Percentiles rank a stretch among this genome's conserved stretches.
These are phyloP conservation scores for Citrus maxima DNA, from an alignment of 345 rosid species.

Conservation along the genomic window DNA sequence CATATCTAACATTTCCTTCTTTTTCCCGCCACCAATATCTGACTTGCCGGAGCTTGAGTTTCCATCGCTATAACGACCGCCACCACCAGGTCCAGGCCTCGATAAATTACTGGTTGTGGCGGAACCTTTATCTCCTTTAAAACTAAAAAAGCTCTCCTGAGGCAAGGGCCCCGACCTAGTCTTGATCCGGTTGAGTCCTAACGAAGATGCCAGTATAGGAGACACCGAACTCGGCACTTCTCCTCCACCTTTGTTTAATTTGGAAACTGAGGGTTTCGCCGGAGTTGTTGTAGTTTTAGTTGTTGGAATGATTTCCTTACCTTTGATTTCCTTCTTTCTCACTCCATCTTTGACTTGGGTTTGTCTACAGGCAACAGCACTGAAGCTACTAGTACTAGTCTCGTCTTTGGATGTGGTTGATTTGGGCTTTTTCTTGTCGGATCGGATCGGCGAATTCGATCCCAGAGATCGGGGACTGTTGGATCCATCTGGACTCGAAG, in stretches of 20 bases:
- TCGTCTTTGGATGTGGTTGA: slow-evolving; percentile 54
- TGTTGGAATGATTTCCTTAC: slow-evolving; percentile 32
- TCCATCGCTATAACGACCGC: slow-evolving; percentile 31
- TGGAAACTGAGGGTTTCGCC: slow-evolving; percentile 36
- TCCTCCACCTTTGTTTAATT: slow-evolving; percentile 31
- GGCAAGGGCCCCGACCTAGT: slow-evolving; percentile 97
- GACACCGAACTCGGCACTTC: slow-evolving; percentile 58
- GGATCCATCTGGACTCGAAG: slow-evolving; percentile 85
- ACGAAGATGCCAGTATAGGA: slow-evolving; percentile 87
- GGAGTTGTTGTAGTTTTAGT: slow-evolving; percentile 8
- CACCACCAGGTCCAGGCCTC: slow-evolving; percentile 23
- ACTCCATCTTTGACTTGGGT: slow-evolving; percentile 55
- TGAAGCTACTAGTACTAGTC: slow-evolving; percentile 10
- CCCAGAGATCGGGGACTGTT: slow-evolving; percentile 86
- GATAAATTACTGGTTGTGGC: slow-evolving; percentile 73
- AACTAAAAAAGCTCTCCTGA: slow-evolving; percentile 72
- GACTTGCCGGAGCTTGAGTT: slow-evolving; percentile 34
- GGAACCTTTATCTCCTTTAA: slow-evolving; percentile 54
- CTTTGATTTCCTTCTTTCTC: slow-evolving; percentile 59
- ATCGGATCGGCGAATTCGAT: slow-evolving; percentile 86
- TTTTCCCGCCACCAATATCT: slow-evolving; percentile 36
- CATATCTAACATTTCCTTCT: slow-evolving; percentile 52
- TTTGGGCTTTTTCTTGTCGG: slow-evolving; percentile 81
- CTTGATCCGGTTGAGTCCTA: slow-evolving; percentile 89
- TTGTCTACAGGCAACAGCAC: slow-evolving; percentile 39